Conservation (phyloP, 768 basidiomycete genomes). For the Lepiota brunneoincarnata region DNA sequence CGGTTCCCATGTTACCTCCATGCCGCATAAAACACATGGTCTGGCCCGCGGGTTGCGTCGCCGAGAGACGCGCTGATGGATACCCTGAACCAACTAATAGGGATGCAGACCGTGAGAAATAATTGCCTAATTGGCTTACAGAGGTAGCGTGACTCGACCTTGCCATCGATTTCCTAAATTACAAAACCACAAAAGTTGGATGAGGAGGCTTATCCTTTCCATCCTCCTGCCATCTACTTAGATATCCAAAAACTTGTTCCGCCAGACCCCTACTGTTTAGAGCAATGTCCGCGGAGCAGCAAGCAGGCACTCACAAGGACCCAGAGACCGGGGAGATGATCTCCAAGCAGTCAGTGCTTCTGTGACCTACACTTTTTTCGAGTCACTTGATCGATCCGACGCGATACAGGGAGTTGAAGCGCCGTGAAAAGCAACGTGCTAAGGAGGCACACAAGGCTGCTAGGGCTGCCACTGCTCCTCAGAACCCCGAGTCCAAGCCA, state of each 20-base stretch:
- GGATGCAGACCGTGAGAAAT: neutral
- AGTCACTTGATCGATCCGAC: conserved; percentile 23
- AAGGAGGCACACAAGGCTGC: conserved; percentile 78
- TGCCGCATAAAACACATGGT: no score
- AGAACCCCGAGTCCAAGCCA: conserved; percentile 37
- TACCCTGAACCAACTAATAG: neutral
- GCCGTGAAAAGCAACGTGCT: conserved; percentile 82
- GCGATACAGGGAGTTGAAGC: conserved; percentile 81
- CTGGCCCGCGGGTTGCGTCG: no score
- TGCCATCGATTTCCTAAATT: conserved; percentile 8
- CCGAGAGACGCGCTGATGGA: no score
- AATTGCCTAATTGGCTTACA: neutral
- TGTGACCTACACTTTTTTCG: conserved; percentile 14
- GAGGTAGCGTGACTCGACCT: conserved; percentile 3
- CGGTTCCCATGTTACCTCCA: neutral
- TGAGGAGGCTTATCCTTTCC: conserved; percentile 30
- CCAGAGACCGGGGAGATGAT: conserved; percentile 95
- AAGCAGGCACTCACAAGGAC: conserved; percentile 60
- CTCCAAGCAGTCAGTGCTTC: conserved; percentile 79
- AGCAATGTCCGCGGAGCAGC: conserved; percentile 42
- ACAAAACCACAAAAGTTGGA: conserved; percentile 23
- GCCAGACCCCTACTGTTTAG: conserved; percentile 16
- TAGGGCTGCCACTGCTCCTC: conserved; percentile 40
- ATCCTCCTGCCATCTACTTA: conserved; percentile 19
- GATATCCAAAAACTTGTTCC: conserved; percentile 10